Evolutionary conservation across 106 monocot genomes (phyloP).

Genomic region (Apostasia ramifera): DNA sequence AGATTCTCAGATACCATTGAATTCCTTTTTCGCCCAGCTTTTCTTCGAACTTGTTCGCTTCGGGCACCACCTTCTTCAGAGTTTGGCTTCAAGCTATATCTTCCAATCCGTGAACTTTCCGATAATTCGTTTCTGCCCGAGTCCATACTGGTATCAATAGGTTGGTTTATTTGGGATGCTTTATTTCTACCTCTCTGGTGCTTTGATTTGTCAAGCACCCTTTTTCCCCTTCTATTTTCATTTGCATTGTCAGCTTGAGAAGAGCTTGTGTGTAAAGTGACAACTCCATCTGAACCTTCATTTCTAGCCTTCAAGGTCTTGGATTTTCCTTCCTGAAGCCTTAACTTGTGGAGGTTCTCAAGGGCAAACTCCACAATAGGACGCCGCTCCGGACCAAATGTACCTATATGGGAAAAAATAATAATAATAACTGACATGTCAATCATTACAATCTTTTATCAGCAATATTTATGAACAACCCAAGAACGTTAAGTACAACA

Average conservation of each 20-base stretch:
- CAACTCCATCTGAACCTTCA: constrained; percentile 15
- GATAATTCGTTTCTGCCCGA: neutral
- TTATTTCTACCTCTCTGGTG: constrained; percentile 9
- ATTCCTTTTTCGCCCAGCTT: neutral
- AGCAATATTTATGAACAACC: no score
- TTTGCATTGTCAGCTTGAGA: neutral
- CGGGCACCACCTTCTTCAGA: neutral
- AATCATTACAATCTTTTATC: no score
- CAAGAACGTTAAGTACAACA: no score
- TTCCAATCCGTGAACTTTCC: no score
- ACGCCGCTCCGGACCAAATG: constrained; percentile 77
- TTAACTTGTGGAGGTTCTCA: constrained; percentile 73
- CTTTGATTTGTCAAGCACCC: constrained; percentile 15
- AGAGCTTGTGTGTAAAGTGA: constrained; percentile 3
- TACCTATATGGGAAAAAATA: constrained; percentile 28
- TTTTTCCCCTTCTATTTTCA: neutral
- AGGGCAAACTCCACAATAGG: constrained; percentile 94
- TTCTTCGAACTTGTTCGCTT: neutral
- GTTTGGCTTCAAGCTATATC: neutral
- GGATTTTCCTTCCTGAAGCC: constrained; percentile 34
- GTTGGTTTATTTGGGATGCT: constrained; percentile 12
- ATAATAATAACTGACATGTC: neutral
- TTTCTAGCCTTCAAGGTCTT: constrained; percentile 24
- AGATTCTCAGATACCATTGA: neutral
- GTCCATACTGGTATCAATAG: constrained; percentile 11